These are phyloP conservation scores for Aspergillus egyptiacus DNA, from an alignment of 495 filamentous ascomycete species.

Conservation along the genomic window DNA sequence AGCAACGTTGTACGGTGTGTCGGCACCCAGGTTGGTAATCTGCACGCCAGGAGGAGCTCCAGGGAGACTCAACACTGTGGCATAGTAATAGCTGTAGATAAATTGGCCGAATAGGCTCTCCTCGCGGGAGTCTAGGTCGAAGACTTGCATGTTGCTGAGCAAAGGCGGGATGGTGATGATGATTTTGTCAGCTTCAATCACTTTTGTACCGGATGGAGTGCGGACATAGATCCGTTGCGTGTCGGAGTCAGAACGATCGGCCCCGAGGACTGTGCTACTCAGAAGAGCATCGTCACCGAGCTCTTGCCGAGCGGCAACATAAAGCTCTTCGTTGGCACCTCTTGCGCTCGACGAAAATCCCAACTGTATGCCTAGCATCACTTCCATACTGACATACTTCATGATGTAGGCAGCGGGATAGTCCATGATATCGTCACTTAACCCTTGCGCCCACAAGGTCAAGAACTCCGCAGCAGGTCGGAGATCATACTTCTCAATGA, in stretches of 20 bases:
- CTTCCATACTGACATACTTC: neutral
- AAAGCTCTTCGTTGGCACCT: neutral
- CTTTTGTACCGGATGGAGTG: conserved; percentile 31
- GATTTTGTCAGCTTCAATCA: conserved; percentile 39
- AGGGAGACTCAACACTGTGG: conserved; percentile 5
- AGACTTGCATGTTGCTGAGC: conserved; percentile 25
- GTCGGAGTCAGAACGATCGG: conserved; percentile 23
- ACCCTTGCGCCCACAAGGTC: conserved; percentile 20
- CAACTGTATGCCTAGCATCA: neutral
- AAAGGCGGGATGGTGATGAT: conserved; percentile 34
- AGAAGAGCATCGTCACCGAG: conserved; percentile 12
- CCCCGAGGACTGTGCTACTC: conserved; percentile 17
- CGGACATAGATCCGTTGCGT: conserved; percentile 23
- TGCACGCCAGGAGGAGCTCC: conserved; percentile 13
- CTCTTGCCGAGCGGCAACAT: neutral
- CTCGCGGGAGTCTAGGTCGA: conserved; percentile 34
- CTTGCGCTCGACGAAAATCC: neutral
- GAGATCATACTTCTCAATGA: conserved; percentile 36
- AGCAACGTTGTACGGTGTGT: conserved; percentile 25
- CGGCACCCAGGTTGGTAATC: conserved; percentile 24
- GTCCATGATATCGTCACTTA: conserved; percentile 31
- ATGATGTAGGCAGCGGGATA: conserved; percentile 18
- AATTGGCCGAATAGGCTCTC: conserved; percentile 35
- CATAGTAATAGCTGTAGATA: conserved; percentile 15
- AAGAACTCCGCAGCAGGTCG: conserved; percentile 9